Conservation (phyloP, 2,329 filamentous ascomycete genomes). For the Trichoderma aggressivum region DNA sequence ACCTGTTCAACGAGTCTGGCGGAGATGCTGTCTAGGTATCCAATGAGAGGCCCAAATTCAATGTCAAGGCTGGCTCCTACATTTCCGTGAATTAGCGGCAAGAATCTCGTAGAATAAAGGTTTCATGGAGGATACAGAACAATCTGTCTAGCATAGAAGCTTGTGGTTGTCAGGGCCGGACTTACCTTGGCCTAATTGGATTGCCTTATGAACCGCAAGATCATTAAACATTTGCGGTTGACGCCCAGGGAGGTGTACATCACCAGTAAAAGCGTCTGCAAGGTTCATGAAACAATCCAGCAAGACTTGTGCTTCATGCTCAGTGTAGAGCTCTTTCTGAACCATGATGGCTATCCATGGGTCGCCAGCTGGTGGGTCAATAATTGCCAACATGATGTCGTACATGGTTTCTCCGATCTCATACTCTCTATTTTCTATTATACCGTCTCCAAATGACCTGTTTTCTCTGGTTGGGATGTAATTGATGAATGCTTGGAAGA, state of each 20-base stretch:
- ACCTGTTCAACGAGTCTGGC: background rate
- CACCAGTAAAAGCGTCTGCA: background rate
- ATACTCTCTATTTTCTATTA: slow-evolving; percentile 12
- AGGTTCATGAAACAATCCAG: background rate
- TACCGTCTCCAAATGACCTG: slow-evolving; percentile 19
- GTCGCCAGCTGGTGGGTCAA: slow-evolving; percentile 26
- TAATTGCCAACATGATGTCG: slow-evolving; percentile 37
- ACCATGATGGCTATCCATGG: slow-evolving; percentile 16
- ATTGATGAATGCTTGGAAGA: slow-evolving; percentile 46
- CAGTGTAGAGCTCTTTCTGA: slow-evolving; percentile 34
- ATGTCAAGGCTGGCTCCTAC: background rate
- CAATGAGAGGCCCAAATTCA: background rate
- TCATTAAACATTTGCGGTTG: background rate
- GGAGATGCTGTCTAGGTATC: background rate
- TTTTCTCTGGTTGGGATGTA: slow-evolving; percentile 29
- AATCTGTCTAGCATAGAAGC: no score
- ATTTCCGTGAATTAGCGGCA: background rate
- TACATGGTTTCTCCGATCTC: slow-evolving; percentile 27
- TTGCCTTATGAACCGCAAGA: background rate
- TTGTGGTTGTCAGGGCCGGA: background rate
- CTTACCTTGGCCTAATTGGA: background rate
- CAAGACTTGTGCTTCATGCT: background rate
- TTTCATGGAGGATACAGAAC: background rate
- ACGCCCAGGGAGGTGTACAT: background rate
- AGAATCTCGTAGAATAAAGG: background rate